Base-by-base conservation (phyloP, 1,284 basidiomycete species). In the Leucoagaricus sp. region DNA sequence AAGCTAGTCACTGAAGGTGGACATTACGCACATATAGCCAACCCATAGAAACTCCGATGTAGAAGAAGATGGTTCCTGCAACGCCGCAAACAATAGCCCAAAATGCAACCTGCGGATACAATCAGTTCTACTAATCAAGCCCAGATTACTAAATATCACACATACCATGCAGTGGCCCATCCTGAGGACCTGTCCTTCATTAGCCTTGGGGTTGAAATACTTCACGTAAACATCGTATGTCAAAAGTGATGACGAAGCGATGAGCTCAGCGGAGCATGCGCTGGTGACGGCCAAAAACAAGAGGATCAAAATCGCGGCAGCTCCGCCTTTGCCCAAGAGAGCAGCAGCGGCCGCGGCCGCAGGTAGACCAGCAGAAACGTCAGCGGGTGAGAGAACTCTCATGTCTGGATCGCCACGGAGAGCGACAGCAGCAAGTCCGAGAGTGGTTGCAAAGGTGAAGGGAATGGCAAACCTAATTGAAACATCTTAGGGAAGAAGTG, bases 41-140 rank as follows among this genome's bases (percentile, higher is more conserved):
- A 13, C 91, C 93, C 91, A 94, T 91, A 5, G 85, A 89, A 55
- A 98, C 86, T 4, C 93, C 93, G 59, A 94, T 93, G 67, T 92
- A 93, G 74, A 82, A 88, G 79, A 96, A 97, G 58, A 94, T 90
- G 29, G 91, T 73, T 0, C 93, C 95, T 1, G 92, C 86, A 12
- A 93, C 63, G 28, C 87, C 92, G 84, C 94, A 93, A 47, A 90
- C 77, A 34, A 95, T 57, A 0, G 89, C 89, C 69, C 90, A 96
- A 33, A 85, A 71, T 0, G 76, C 83, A 33, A 92, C 82, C 89
- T 90, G 28, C 21, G 40, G 6, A 25, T 13, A 25, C 8, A 28
- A 28, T 50, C 13, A 50, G 36, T 15, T 40, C 26, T 21, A 8
- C 21, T 2, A n/a, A n/a, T 23, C 21, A 25, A 31, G 29, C 19